Base-by-base conservation (phyloP, 2,329 filamentous ascomycete species). In the Cladosporium colombiae region DNA sequence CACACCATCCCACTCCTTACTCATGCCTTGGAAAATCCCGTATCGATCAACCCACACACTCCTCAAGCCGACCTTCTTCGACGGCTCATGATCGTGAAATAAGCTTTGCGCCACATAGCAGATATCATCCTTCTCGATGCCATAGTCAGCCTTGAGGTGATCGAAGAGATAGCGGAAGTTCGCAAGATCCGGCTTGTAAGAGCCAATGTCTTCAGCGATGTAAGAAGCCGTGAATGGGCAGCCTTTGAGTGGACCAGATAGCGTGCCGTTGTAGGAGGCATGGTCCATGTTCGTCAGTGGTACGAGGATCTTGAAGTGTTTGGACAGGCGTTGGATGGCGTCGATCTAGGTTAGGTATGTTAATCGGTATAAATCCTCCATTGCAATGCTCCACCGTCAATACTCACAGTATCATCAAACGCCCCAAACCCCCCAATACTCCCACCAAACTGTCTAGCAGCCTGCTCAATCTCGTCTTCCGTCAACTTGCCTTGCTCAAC, bases 151-250 rank as follows among this genome's bases (percentile, higher is more conserved):
- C 71, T 83, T 78, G 21, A 85, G 83, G 33, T 83, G 80, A 14
- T 76, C 74, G 18, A 91, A 78, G 76, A 92, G 79, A 72, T 89
- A 89, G 64, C 84, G 80, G 69, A 93, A 93, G 71, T 91, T 92
- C 27, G 74, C 74, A 35, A 78, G 75, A 67, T 85, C 78, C 0
- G 91, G 91, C 79, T 93, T 93, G 76, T 92, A 93, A 5, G 81
- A 82, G 1, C 90, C 89, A 62, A 92, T 86, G 50, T 90, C 85
- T 77, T 92, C 81, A 2, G 90, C 90, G 2, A 89, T 91, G 76
- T 89, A 86, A 25, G 90, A 80, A 14, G 83, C 82, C 70, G 90
- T 88, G 71, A 92, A 89, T 13, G 80, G 70, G 29, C 85, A 81
- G 0, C 82, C 83, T 18, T 78, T 74, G 8, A 91, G 78, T 29